Conservation (phyloP, 768 basidiomycete species). For the Lyophyllum atratum region DNA sequence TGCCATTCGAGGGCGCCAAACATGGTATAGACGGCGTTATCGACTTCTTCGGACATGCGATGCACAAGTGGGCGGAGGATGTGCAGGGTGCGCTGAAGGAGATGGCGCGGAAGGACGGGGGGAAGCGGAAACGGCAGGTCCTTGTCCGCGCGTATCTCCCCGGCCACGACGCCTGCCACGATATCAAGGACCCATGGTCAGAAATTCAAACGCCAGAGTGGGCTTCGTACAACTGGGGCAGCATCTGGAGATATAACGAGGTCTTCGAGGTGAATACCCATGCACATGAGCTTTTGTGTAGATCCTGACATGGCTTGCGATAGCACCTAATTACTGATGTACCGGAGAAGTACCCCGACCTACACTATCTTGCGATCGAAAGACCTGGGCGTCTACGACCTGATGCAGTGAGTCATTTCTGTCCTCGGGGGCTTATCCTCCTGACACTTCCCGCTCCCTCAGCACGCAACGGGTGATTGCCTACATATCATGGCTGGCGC, state of each 20-base stretch:
- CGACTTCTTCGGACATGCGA: slow-evolving; percentile 58
- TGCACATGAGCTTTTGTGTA: neutral
- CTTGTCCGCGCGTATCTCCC: slow-evolving; percentile 63
- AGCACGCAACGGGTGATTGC: slow-evolving; percentile 48
- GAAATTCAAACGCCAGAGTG: slow-evolving; percentile 43
- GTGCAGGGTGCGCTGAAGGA: slow-evolving; percentile 48
- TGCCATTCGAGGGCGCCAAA: slow-evolving; percentile 27
- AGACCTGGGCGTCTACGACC: slow-evolving; percentile 62
- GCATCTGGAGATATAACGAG: slow-evolving; percentile 58
- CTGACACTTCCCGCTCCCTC: neutral
- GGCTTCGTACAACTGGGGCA: slow-evolving; percentile 68
- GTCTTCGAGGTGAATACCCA: slow-evolving; percentile 50
- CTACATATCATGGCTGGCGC: slow-evolving; percentile 50
- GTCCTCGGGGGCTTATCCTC: neutral
- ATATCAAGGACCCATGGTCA: slow-evolving; percentile 45
- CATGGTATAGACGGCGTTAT: slow-evolving; percentile 57
- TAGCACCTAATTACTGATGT: slow-evolving; percentile 43
- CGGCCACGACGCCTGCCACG: slow-evolving; percentile 67
- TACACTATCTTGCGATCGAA: slow-evolving; percentile 64
- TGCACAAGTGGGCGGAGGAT: slow-evolving; percentile 52
- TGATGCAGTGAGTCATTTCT: slow-evolving; percentile 52
- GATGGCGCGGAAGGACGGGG: slow-evolving; percentile 26
- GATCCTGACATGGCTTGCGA: slow-evolving; percentile 5
- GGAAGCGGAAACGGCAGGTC: slow-evolving; percentile 39
- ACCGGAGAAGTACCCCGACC: slow-evolving; percentile 45